phyloP scores from a whole-genome alignment of 2,329 filamentous ascomycete species.

The Dendrostoma leiphaemia region DNA sequence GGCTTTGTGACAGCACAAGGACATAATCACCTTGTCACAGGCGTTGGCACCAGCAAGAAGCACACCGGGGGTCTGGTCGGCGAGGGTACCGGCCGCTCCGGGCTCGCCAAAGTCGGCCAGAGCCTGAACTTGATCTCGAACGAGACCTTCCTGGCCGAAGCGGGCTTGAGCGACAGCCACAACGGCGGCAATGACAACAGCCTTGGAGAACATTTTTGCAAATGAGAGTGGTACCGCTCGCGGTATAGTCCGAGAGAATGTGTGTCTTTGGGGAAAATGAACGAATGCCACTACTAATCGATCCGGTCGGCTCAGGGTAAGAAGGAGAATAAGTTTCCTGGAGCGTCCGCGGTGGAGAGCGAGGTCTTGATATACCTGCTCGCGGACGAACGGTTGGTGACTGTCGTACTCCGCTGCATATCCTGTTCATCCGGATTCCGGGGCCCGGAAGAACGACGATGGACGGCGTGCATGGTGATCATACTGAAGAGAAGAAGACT shows the following conservation, averaged over 20 bases:
- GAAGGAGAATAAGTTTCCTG: too few relatives aligned
- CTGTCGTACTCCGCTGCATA: too few relatives aligned
- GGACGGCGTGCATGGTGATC: too few relatives aligned
- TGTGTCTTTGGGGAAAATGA: neutral
- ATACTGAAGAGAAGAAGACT: too few relatives aligned
- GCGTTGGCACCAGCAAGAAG: conserved; percentile 65
- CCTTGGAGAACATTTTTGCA: conserved; percentile 45
- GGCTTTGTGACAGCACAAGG: conserved; percentile 2
- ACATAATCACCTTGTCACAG: conserved; percentile 59
- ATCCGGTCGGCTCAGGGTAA: neutral
- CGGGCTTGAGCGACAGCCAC: conserved; percentile 49
- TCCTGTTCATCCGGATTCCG: too few relatives aligned
- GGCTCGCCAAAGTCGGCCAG: conserved; percentile 54
- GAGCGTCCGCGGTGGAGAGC: too few relatives aligned
- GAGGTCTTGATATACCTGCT: too few relatives aligned
- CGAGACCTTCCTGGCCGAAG: conserved; percentile 63
- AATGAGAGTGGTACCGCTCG: neutral
- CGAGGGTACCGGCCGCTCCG: conserved; percentile 62
- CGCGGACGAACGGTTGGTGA: too few relatives aligned
- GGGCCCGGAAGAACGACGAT: too few relatives aligned
- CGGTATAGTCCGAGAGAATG: neutral
- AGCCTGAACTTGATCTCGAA: conserved; percentile 52
- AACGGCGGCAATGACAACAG: conserved; percentile 37
- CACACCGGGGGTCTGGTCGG: conserved; percentile 58
- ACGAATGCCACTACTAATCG: too few relatives aligned